Evolutionary conservation across 164 flowering plant species (phyloP), one percentile per base, ranked within the genome.

Genomic region (Tetrastigma voinierianum): DNA sequence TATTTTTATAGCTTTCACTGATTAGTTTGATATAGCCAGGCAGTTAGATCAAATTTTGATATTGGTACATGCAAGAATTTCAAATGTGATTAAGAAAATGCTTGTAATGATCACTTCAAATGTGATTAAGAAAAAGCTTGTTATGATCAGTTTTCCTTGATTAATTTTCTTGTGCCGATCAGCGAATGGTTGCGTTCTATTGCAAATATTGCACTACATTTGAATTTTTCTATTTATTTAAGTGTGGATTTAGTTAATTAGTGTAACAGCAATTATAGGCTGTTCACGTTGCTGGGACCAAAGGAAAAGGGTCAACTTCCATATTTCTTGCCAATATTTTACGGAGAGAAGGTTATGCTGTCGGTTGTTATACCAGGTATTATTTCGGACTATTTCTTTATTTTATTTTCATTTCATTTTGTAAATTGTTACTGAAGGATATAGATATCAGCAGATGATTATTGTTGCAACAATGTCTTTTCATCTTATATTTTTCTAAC

Each of bases 281-380:
- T 13, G 80, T 96, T 68, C 98, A 96, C 65, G 80, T 96, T 78
- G 98, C 99, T 74, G 99, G 99, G 21, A 93, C 99, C 14, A 96
- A 96, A 72, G 99, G 99, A 62, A 96, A 93, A 84, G 99, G 99
- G 68, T 96, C 99, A n/a, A 93, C 96, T 57, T 95, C 95, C 44
- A 87, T 93, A 62, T 96, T 88, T 75, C 73, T 96, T 25, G 82
- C 96, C 53, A 93, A 80, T 67, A 93, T 93, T 62, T 81, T 96
- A 66, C 76, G 95, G 20, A 80, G 85, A 43, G 86, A 82, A 75
- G 99, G 99, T 1, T 92, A 92, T 77, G 80, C 84, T 48, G 95
- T 95, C 67, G 99, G 98, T 67, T 89, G 90, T 74, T 95, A 95
- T 74, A 85, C 97, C 49, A 95, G 99, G 99, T 91, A 67, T 69